A percentile compares a stretch with the other conserved stretches of the same genome.
Evolutionary conservation across 192 early-diverging fungal genomes (phyloP).

Genomic region (Coemansia guatemalensis): DNA sequence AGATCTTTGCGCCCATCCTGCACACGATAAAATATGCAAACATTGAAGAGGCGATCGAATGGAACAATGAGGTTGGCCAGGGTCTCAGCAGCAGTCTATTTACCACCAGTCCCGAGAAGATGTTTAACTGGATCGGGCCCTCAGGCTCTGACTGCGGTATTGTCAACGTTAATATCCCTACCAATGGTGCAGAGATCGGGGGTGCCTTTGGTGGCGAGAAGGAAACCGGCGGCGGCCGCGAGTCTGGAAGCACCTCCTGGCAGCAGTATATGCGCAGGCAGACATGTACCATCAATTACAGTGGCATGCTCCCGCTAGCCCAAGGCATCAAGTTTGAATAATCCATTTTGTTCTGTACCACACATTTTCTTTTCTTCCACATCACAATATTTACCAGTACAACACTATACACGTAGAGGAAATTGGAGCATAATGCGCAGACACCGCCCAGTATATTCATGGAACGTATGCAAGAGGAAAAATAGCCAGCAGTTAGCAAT

Average conservation of each 20-base stretch:
- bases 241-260: slow-evolving; percentile 90
- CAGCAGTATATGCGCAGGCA: slow-evolving; percentile 87
- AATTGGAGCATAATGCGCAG: no score
- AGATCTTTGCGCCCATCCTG: slow-evolving; percentile 94
- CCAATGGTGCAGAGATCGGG: slow-evolving; percentile 96
- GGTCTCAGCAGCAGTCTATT: slow-evolving; percentile 86
- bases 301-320: slow-evolving; percentile 81
- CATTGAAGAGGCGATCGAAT: slow-evolving; percentile 81
- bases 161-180: slow-evolving; percentile 95
- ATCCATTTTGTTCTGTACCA: slow-evolving; percentile 1
- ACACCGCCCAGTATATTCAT: no score
- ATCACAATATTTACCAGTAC: no score
- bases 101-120: slow-evolving; percentile 72
- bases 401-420: no score
- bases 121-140: slow-evolving; percentile 94
- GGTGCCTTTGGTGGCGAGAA: slow-evolving; percentile 98
- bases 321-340: slow-evolving; percentile 97
- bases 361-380: not conserved
- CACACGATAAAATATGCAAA: slow-evolving; percentile 79
- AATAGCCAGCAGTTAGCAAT: no score
- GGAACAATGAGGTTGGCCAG: slow-evolving; percentile 89
- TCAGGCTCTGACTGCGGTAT: slow-evolving; percentile 89
- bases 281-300: slow-evolving; percentile 87
- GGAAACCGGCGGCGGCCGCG: slow-evolving; percentile 93
- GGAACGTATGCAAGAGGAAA: no score